Base-by-base conservation (phyloP, 2,329 filamentous ascomycete species). In the Calonectria hawksworthii region DNA sequence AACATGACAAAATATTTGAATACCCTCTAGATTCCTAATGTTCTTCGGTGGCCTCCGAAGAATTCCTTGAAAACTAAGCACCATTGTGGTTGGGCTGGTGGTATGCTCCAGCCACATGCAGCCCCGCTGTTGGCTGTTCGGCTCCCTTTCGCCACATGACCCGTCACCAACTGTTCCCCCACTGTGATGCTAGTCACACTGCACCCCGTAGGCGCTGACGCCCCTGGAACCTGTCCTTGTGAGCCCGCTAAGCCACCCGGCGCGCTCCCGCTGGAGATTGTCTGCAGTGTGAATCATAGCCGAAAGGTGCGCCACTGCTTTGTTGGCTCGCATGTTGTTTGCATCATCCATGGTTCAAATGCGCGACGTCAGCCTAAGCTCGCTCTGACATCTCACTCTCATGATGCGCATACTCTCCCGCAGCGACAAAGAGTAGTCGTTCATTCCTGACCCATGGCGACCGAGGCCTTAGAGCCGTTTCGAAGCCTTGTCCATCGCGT, bases 401-500 rank as follows among this genome's bases (percentile, higher is more conserved):
- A 69, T 38, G 34, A 69, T 69, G 66, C 9, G 30, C 36, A 28
- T 26, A 13, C 1, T 38, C 50, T 63, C 30, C 16, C n/a, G 23
- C 18, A n/a, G 38, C 28, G n/a, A 34, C 36, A 30, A 28, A 66
- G 34, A 59, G 44, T 4, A 18, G 44, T 30, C 21, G 21, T 61
- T 3, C 5, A 23, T 23, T 44, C 36, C 13, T 54, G 16, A 63
- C 51, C 23, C 23, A 73, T 73, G 71, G 66, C 71, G 28, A 73
- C 71, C 11, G 71, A 73, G 1, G 47, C 59, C 50, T 38, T 73
- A 18, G 71, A 73, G 50, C 66, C 66, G 38, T 44, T 73, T 14
- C 50, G 32, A 65, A 66, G 66, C 16, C 59, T 73, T 16, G 30
- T 73, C 47, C 71, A 69, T 16, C 66, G 71, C n/a, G 71, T 73